Evolutionary conservation across 495 filamentous ascomycete species (phyloP).

Genomic region (Aspergillus asperescens): DNA sequence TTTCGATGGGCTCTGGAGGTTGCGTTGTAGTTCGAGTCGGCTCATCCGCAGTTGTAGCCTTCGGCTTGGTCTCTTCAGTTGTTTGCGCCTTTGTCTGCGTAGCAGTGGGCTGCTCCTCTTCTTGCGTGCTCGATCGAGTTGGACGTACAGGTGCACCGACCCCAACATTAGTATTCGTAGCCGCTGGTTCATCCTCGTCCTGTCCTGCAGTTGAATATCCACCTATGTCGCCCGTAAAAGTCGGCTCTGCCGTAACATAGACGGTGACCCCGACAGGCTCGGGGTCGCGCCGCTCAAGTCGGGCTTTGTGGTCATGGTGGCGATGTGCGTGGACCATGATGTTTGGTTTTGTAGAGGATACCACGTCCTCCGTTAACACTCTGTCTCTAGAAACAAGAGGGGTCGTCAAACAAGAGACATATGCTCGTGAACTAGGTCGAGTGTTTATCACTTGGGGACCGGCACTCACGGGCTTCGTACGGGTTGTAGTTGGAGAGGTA

Average conservation of each 20-base stretch:
- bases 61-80: constrained; percentile 3
- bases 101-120: constrained; percentile 9
- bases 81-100: constrained; percentile 10
- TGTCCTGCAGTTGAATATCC: constrained; percentile 47
- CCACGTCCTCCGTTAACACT: background rate
- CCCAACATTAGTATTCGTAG: constrained; percentile 8
- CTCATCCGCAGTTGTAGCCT: constrained; percentile 22
- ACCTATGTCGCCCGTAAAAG: constrained; percentile 51
- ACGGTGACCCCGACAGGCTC: constrained; percentile 31
- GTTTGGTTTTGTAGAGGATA: background rate
- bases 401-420: background rate
- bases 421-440: background rate
- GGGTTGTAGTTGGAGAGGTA: background rate
- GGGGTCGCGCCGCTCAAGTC: constrained; percentile 24
- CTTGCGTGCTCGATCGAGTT: constrained; percentile 16
- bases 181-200: background rate
- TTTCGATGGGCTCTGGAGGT: constrained; percentile 8
- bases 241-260: constrained; percentile 50
- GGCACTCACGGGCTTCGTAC: background rate
- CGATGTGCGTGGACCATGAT: constrained; percentile 26
- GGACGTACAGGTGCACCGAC: constrained; percentile 20
- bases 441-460: background rate
- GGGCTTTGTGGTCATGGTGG: constrained; percentile 23
- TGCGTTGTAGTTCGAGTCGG: constrained; percentile 15
- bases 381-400: background rate